phyloP scores from a whole-genome alignment of 2,329 filamentous ascomycete genomes.

The Thyridium curvatum region DNA sequence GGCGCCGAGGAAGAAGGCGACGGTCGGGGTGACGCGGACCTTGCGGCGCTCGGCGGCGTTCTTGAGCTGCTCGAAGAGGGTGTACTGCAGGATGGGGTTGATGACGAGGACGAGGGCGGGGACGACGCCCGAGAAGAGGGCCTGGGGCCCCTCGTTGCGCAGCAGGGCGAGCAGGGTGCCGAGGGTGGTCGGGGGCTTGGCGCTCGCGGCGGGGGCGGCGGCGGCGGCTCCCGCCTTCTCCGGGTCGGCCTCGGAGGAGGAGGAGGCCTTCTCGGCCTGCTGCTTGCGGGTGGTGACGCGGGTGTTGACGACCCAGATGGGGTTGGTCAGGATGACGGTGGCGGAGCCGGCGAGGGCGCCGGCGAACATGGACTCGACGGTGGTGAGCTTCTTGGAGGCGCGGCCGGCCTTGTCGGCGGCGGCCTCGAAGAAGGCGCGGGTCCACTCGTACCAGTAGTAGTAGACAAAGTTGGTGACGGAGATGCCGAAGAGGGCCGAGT shows the following conservation, averaged over 20 bases:
- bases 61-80: constrained; percentile 97
- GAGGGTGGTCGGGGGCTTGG: constrained; percentile 65
- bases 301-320: constrained; percentile 99
- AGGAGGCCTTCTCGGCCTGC: constrained; percentile 19
- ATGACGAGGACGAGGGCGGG: constrained; percentile 91
- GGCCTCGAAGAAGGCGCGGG: constrained; percentile 75
- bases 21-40: constrained; percentile 70
- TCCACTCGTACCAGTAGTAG: constrained; percentile 99
- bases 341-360: constrained; percentile 90
- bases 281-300: constrained; percentile 88
- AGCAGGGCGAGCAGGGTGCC: constrained; percentile 76
- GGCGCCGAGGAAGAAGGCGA: constrained; percentile 88
- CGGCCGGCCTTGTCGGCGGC: constrained; percentile 65
- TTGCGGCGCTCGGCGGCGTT: constrained; percentile 66
- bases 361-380: constrained; percentile 88
- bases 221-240: constrained; percentile 14
- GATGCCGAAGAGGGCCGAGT: constrained; percentile 94
- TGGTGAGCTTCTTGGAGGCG: constrained; percentile 75
- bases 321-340: constrained; percentile 93
- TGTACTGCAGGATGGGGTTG: constrained; percentile 98
- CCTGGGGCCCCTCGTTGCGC: constrained; percentile 73
- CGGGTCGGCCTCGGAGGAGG: constrained; percentile 22
- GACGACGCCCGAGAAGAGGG: constrained; percentile 86
- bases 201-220: constrained; percentile 13
- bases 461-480: constrained; percentile 99